phyloP scores from a whole-genome alignment of 73 alveolate genomes.

The Symbiodinium pilosum region DNA sequence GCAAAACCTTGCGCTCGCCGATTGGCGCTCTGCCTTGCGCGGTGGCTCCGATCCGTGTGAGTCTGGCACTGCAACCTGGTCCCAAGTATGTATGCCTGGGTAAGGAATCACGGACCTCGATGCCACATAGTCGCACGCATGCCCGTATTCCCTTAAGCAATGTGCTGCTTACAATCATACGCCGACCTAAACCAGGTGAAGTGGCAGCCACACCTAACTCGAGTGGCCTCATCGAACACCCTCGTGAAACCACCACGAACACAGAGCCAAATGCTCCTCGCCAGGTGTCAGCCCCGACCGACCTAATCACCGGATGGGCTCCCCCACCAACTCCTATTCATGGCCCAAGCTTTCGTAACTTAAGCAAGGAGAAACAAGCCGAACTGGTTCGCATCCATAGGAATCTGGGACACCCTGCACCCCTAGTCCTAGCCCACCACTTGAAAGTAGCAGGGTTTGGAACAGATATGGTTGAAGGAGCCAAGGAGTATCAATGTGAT shows the following conservation, averaged over 20 bases:
- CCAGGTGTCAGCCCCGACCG: too few species aligned
- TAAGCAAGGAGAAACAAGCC: neutral
- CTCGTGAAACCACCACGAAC: too few species aligned
- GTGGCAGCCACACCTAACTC: too few species aligned
- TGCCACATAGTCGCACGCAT: neutral
- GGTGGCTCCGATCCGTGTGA: neutral
- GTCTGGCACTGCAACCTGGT: neutral
- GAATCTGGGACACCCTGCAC: slow-evolving; percentile 4
- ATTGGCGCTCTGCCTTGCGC: neutral
- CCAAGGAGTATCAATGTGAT: neutral
- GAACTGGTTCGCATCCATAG: neutral
- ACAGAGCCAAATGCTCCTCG: too few species aligned
- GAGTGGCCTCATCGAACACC: too few species aligned
- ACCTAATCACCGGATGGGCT: neutral
- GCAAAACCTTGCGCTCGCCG: neutral
- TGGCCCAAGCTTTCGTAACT: neutral
- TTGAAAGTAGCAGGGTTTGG: neutral
- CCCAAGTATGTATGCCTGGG: neutral
- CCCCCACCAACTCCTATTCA: slow-evolving; percentile 15
- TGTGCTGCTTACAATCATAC: neutral
- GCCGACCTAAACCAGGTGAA: neutral
- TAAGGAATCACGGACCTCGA: neutral
- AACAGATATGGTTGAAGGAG: neutral
- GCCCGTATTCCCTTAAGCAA: neutral
- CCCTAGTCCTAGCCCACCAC: neutral